Evolutionary conservation across 805 yeast genomes (phyloP), one percentile per base, ranked within the genome.

Genomic region (Clavispora phyllophila): DNA sequence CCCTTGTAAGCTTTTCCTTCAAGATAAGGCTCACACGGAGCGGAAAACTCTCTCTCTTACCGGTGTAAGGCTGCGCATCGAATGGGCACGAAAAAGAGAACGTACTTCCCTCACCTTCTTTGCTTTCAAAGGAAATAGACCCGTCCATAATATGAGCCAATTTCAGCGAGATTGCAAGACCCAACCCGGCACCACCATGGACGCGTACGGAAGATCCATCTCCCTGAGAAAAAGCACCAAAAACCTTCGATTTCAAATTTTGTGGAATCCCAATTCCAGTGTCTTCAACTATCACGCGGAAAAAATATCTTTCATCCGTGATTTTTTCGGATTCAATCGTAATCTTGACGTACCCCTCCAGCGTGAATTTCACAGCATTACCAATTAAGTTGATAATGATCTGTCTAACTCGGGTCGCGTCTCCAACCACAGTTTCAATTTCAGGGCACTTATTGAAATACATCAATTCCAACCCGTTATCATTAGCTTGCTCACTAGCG

Each of bases 211-310:
- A 67, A 9, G 78, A 72, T 3, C 78, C 78, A 51, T 76, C 81
- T n/a, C 74, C 79, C 57, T 76, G 81, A 33, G 75, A 69, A 48
- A 76, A 76, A 4, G 78, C 78, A 5, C 75, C 70, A 53, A 76
- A 76, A 4, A 76, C 71, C 55, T 71, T 73, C 33, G 60, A 55
- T n/a, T 65, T 55, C 5, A 76, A 65, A 36, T 59, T 65, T 27
- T 60, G 58, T 2, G 78, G 76, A 25, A 77, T 76, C 1, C 81
- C 81, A 38, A 76, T 76, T 7, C 81, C 82, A 0, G 80, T 71
- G 48, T 76, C 81, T 26, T 65, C 57, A 13, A 76, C 78, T 2
- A 60, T 49, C 4, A 76, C 54, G 6, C 49, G 48, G 39, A 74
- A 57, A 40, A 71, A 75, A 37, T 63, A 69, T 14, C 76, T 50